A percentile compares a stretch with the other conserved stretches of the same genome.
phyloP scores from a whole-genome alignment of 768 basidiomycete genomes.

The Gloeophyllum trabeum region DNA sequence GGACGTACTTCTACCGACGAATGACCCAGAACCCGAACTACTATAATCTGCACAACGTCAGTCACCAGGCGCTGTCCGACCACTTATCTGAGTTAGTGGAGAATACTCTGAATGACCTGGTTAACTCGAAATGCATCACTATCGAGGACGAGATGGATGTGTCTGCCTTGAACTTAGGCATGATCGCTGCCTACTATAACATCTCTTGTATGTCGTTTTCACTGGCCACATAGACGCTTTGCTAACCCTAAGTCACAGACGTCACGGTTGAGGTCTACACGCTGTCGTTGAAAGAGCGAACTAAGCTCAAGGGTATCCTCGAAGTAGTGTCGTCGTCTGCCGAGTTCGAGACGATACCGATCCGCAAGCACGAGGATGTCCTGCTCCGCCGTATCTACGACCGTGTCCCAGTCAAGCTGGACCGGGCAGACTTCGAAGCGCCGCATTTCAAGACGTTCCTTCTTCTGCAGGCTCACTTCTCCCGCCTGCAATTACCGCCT shows the following conservation, averaged over 20 bases:
- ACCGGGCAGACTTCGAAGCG: constrained; percentile 74
- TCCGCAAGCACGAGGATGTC: constrained; percentile 85
- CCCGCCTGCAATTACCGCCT: constrained; percentile 81
- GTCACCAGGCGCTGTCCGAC: constrained; percentile 90
- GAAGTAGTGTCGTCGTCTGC: constrained; percentile 96
- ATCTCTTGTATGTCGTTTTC: constrained; percentile 59
- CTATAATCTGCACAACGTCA: constrained; percentile 91
- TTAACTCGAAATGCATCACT: constrained; percentile 89
- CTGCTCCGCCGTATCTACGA: constrained; percentile 88
- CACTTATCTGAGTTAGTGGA: constrained; percentile 95
- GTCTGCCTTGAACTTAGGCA: constrained; percentile 86
- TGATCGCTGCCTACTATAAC: constrained; percentile 97
- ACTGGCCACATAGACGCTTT: neutral
- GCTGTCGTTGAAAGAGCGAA: constrained; percentile 88
- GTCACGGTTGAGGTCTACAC: constrained; percentile 97
- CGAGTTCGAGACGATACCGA: constrained; percentile 92
- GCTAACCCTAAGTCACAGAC: constrained; percentile 33
- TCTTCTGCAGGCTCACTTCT: constrained; percentile 94
- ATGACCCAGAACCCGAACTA: constrained; percentile 98
- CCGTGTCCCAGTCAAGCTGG: constrained; percentile 92
- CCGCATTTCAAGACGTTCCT: constrained; percentile 99
- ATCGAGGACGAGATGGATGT: constrained; percentile 96
- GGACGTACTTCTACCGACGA: constrained; percentile 97
- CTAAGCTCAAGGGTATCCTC: constrained; percentile 91
- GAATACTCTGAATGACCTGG: constrained; percentile 81